Evolutionary conservation across 352 stramenopile species (phyloP), one percentile per base, ranked within the genome.

Genomic region (Pythium biforme): DNA sequence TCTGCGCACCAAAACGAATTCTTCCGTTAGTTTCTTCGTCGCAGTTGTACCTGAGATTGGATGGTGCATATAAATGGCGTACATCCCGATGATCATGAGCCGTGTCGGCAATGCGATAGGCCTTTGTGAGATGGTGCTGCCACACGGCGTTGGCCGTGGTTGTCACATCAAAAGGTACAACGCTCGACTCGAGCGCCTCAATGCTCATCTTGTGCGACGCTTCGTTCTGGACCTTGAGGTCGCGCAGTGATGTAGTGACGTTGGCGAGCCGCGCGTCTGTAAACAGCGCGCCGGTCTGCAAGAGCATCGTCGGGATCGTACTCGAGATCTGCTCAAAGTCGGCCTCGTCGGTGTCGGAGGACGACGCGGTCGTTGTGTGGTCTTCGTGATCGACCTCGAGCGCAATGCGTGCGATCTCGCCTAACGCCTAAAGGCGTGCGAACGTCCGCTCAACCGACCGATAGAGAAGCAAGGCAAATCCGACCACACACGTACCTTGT

Each of bases 281-380:
- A 25, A 63, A 50, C 4, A 63, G 46, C 3, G 23, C 46, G 7
- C 41, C n/a, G 47, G 25, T 23, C 46, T 55, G 56, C 23, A 51
- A 5, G 34, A 48, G 37, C 56, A 63, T 63, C n/a, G 43, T 51
- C 4, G 55, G 55, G 17, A 62, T 37, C 11, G 55, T 31, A 22
- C 55, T 43, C n/a, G 55, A 55, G 12, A 62, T 10, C 33, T 62
- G 43, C 2, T 53, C 33, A 37, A 62, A 62, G 17, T 64, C 57
- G 14, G 26, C 23, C 17, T 52, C 37, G 5, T 56, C 33, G 0
- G 37, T 19, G 3, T 56, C 57, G 1, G 37, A 49, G 1, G 19
- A 29, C 20, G 57, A 37, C 14, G 29, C 57, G 9, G 12, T 64
- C n/a, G 47, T 23, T 19, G 33, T 56, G 34, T 51, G 47, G 8